phyloP scores from a whole-genome alignment of 495 filamentous ascomycete species.

The Talaromyces thailandensis region DNA sequence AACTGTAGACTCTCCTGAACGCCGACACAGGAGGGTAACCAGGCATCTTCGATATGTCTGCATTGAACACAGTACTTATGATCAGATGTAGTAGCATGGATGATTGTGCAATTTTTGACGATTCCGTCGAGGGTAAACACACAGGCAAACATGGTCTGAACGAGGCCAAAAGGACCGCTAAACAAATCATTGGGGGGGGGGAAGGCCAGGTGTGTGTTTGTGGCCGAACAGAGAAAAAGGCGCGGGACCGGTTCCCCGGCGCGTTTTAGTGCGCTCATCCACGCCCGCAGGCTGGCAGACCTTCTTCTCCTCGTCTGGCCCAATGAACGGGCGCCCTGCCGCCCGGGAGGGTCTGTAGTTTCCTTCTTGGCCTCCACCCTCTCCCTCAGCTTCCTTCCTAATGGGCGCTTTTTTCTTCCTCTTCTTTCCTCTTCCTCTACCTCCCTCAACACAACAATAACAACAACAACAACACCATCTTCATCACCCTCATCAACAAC shows the following conservation, averaged over 20 bases:
- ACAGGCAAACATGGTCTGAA: conserved; percentile 7
- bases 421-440: conserved; percentile 11
- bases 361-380: conserved; percentile 15
- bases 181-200: conserved; percentile 10
- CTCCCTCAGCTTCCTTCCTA: conserved; percentile 7
- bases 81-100: no score
- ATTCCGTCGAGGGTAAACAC: conserved; percentile 39
- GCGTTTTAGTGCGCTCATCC: conserved; percentile 12
- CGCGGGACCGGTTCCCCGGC: background rate
- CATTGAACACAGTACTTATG: background rate
- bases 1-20: background rate
- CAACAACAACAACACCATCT: background rate
- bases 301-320: conserved; percentile 35
- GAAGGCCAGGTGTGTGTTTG: background rate
- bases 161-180: conserved; percentile 15
- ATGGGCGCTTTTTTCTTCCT: conserved; percentile 12
- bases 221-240: conserved; percentile 2
- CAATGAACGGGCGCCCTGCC: conserved; percentile 27
- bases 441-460: background rate
- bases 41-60: background rate
- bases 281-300: conserved; percentile 11
- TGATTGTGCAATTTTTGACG: conserved; percentile 14
- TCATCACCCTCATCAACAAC: background rate
- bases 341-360: conserved; percentile 16
- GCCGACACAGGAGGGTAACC: background rate